These are phyloP conservation scores for Aspergillus sp. DNA, from an alignment of 2,329 filamentous ascomycete genomes.

Conservation along the genomic window DNA sequence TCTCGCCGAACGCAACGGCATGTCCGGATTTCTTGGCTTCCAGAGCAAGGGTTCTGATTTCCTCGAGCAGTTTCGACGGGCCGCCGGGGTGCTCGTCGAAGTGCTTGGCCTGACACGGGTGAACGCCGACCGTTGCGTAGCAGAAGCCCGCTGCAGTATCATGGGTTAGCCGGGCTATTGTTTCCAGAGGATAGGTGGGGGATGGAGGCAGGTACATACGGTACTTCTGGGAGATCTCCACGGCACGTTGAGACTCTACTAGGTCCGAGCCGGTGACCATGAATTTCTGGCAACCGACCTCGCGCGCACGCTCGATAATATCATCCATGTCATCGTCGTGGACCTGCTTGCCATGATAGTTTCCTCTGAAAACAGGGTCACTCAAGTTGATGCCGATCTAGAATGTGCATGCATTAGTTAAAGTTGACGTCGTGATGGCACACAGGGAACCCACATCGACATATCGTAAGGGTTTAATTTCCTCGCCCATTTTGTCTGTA, in stretches of 20 bases:
- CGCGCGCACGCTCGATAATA: constrained; percentile 73
- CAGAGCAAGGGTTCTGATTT: constrained; percentile 64
- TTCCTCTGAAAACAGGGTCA: constrained; percentile 82
- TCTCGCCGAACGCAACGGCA: constrained; percentile 83
- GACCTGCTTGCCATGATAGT: constrained; percentile 74
- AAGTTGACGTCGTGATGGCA: background rate
- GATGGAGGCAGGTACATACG: constrained; percentile 52
- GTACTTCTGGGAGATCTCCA: constrained; percentile 70
- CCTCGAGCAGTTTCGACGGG: constrained; percentile 46
- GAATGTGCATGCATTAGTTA: constrained; percentile 17
- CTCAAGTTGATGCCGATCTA: constrained; percentile 92
- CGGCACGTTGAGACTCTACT: constrained; percentile 69
- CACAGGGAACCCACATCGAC: constrained; percentile 41
- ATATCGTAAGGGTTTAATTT: constrained; percentile 39
- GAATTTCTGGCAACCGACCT: constrained; percentile 81
- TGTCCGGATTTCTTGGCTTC: constrained; percentile 57
- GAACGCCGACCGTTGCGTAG: constrained; percentile 88
- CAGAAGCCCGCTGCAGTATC: constrained; percentile 65
- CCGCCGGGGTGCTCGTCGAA: constrained; percentile 62
- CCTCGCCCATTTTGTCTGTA: constrained; percentile 32
- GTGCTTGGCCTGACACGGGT: constrained; percentile 80
- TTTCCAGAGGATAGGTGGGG: constrained; percentile 9
- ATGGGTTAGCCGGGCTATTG: constrained; percentile 10
- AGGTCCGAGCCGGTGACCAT: constrained; percentile 93
- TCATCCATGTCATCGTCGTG: constrained; percentile 49